Evolutionary conservation across 352 stramenopile species (phyloP).

Genomic region (Globisporangium barbulae): DNA sequence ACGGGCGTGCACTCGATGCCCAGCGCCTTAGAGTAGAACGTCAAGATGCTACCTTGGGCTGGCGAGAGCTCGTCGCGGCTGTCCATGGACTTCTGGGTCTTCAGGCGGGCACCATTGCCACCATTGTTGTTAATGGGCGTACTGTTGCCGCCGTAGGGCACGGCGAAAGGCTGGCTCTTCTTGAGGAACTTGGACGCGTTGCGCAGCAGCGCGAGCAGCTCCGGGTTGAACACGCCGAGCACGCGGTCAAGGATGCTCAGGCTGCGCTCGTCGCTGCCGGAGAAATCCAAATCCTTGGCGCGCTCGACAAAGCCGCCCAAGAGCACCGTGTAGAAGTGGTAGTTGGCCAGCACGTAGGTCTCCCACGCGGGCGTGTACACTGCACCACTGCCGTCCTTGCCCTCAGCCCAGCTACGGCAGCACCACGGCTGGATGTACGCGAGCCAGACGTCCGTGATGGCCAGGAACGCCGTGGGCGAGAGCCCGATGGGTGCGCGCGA

Average conservation of each 20-base stretch:
- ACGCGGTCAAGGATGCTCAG: conserved; percentile 67
- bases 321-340: conserved; percentile 86
- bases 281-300: conserved; percentile 83
- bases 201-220: conserved; percentile 63
- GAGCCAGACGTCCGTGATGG: conserved; percentile 84
- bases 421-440: conserved; percentile 85
- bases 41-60: conserved; percentile 68
- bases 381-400: conserved; percentile 17
- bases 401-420: conserved; percentile 57
- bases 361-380: conserved; percentile 66
- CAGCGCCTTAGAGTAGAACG: conserved; percentile 78
- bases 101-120: neutral
- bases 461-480: conserved; percentile 74
- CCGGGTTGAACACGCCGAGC: conserved; percentile 61
- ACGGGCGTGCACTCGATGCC: conserved; percentile 68
- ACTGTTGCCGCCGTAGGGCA: conserved; percentile 32
- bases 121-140: conserved; percentile 8
- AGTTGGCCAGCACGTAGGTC: conserved; percentile 84
- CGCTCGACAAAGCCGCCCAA: conserved; percentile 77
- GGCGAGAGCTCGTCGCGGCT: conserved; percentile 41
- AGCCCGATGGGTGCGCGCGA: conserved; percentile 73
- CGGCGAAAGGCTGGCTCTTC: conserved; percentile 65
- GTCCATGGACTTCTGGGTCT: conserved; percentile 20
- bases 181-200: conserved; percentile 58
- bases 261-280: conserved; percentile 52